A percentile compares a stretch with the other conserved stretches of the same genome.
Evolutionary conservation across 805 yeast species (phyloP).

Genomic region (Wilhelminamyces savonicus): DNA sequence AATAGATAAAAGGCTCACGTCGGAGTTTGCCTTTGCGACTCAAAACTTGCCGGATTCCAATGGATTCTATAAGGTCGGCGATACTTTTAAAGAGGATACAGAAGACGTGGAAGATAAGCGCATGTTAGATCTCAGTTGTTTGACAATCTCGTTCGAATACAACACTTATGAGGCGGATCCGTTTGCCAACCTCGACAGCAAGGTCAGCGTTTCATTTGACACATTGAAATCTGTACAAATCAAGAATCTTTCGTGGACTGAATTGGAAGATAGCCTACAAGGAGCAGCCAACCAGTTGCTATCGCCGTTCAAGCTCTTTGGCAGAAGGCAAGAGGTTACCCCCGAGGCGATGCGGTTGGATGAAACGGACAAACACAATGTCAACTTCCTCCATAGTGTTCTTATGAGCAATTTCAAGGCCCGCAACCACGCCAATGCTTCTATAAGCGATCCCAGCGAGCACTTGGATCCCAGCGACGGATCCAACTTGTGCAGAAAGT

Average conservation of each 20-base stretch:
- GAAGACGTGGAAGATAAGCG: too few species aligned
- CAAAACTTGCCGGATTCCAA: too few species aligned
- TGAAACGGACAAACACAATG: constrained; percentile 22
- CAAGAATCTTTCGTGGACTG: constrained; percentile 13
- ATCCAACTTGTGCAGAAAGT: constrained; percentile 10
- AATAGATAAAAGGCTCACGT: too few species aligned
- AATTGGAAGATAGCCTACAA: constrained; percentile 22
- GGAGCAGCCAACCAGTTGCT: constrained; percentile 17
- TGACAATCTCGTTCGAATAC: constrained; percentile 31
- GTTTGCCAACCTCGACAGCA: constrained; percentile 14
- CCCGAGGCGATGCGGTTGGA: constrained; percentile 6
- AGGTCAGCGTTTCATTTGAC: constrained; percentile 24
- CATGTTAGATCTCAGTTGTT: constrained; percentile 14
- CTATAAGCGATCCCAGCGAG: constrained; percentile 6
- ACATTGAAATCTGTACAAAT: constrained; percentile 13
- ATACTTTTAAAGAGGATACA: too few species aligned
- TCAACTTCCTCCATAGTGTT: constrained; percentile 25
- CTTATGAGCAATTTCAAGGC: constrained; percentile 25
- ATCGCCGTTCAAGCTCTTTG: constrained; percentile 18
- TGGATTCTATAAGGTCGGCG: too few species aligned
- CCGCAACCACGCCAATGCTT: constrained; percentile 25
- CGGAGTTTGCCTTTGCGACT: too few species aligned
- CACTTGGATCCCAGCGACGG: constrained; percentile 5
- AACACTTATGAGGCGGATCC: constrained; percentile 29
- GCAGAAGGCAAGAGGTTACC: constrained; percentile 9